Evolutionary conservation across 2,329 filamentous ascomycete species (phyloP), one percentile per base, ranked within the genome.

Genomic region (Cladosporium velox): DNA sequence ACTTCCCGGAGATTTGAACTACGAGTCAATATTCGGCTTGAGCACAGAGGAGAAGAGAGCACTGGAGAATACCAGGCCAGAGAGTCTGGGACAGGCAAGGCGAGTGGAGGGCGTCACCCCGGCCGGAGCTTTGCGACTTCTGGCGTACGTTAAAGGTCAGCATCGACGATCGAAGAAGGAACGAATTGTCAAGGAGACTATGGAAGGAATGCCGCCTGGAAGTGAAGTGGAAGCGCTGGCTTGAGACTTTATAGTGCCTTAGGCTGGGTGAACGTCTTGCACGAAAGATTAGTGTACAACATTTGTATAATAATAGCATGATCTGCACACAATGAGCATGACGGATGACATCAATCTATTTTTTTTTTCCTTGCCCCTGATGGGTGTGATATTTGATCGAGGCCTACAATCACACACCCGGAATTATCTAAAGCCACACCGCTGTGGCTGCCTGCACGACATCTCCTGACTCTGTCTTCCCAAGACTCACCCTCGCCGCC

Each of bases 71-170:
- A 90, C 92, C 1, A 82, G 87, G 61, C 95, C 95, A 0, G 92
- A 96, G 78, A 96, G 87, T 67, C 83, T 99, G 26, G 94, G 92
- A 0, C 95, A 97, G 84, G 94, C 94, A 35, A 85, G 92, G 59
- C 83, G 95, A 15, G 87, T 97, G 12, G 95, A 99, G 78, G 94
- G 94, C 2, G 84, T 85, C n/a, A 85, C 83, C 67, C 82, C 83
- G 0, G 76, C 78, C 34, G 83, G 83, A 0, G 81, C 82, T 30
- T 69, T 85, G 69, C 73, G 86, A 64, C 75, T 95, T 68, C 78
- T 94, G 66, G 83, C 82, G 28, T 85, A 86, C 75, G 88, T 92
- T n/a, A 82, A 81, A 70, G 80, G 79, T 2, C 76, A 73, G 35
- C 76, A 76, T 66, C 76, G 71, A 65, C 75, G 70, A 55, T 74